phyloP scores from a whole-genome alignment of 345 rosid genomes.

The Salix dunnii region DNA sequence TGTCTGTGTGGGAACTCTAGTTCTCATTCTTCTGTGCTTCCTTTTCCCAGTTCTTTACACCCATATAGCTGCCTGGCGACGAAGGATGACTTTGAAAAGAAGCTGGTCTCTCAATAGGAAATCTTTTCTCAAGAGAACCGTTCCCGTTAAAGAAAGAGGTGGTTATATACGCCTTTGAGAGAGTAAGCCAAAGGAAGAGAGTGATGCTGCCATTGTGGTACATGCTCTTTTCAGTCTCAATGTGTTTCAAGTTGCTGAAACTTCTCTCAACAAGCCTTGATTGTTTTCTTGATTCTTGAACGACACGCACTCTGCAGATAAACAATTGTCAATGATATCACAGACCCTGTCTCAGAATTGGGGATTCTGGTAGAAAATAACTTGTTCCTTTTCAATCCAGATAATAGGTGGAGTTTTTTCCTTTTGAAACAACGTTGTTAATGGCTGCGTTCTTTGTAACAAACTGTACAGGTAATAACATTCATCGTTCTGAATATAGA shows the following conservation, averaged over 20 bases:
- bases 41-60: conserved; percentile 58
- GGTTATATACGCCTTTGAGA: conserved; percentile 73
- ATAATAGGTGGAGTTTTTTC: background rate
- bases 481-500: background rate
- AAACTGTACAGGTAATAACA: conserved; percentile 9
- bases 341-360: background rate
- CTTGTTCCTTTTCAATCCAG: background rate
- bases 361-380: background rate
- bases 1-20: conserved; percentile 56
- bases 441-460: background rate
- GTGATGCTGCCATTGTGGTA: background rate
- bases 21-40: conserved; percentile 60
- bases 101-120: conserved; percentile 73
- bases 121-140: conserved; percentile 57
- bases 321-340: background rate
- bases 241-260: background rate
- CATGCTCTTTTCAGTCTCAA: background rate
- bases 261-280: background rate
- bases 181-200: background rate
- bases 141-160: conserved; percentile 44
- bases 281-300: background rate
- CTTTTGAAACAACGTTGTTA: background rate
- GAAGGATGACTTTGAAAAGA: conserved; percentile 45
- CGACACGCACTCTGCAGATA: background rate
- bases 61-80: conserved; percentile 48